Evolutionary conservation across 306 rosid genomes (phyloP).

Genomic region (Betula pendula): DNA sequence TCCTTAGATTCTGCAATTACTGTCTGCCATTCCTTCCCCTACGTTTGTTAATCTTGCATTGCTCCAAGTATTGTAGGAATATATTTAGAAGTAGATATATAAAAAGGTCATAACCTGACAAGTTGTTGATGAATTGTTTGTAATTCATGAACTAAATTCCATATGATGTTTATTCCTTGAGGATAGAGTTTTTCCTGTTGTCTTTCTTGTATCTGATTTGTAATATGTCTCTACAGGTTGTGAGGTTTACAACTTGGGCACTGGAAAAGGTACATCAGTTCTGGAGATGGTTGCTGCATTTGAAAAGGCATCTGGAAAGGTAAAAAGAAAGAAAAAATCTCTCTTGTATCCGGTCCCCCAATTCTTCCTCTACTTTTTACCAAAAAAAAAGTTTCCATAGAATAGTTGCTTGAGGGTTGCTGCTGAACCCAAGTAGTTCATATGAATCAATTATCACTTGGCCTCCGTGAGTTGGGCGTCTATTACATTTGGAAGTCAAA

Average conservation of each 20-base stretch:
- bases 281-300: conserved; percentile 92
- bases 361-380: not conserved
- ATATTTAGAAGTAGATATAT: not conserved
- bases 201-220: not conserved
- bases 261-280: conserved; percentile 97
- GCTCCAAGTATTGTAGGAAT: not conserved
- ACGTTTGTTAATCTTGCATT: not conserved
- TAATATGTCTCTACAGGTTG: conserved; percentile 54
- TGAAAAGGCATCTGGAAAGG: conserved; percentile 94
- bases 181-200: not conserved
- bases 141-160: not conserved
- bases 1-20: not conserved
- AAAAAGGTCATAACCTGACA: not conserved
- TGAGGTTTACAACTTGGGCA: conserved; percentile 94
- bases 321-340: conserved; percentile 19
- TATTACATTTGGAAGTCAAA: not conserved
- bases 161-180: not conserved
- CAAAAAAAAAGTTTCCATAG: not conserved
- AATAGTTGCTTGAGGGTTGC: not conserved
- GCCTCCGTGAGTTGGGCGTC: not conserved
- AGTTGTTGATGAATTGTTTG: not conserved
- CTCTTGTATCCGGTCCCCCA: not conserved
- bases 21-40: not conserved
- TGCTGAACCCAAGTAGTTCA: not conserved
- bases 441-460: too few relatives aligned